A percentile compares a stretch with the other conserved stretches of the same genome.
These are phyloP conservation scores for Trichoderma atroviride DNA, from an alignment of 2,329 filamentous ascomycete genomes.

Conservation along the genomic window DNA sequence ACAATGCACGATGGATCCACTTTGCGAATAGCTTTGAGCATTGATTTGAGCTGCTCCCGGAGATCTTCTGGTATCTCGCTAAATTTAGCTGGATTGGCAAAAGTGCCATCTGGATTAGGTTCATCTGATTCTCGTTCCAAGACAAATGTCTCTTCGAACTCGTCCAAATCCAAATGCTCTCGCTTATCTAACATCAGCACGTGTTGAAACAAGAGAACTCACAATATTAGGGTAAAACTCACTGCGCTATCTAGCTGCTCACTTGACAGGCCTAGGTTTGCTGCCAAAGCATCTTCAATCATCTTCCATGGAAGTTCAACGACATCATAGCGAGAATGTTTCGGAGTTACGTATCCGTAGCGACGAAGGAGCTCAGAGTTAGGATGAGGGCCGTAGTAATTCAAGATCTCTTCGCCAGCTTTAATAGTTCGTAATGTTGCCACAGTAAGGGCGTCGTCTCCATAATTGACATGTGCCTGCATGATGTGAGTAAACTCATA, in stretches of 20 bases:
- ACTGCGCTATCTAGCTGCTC: conserved; percentile 48
- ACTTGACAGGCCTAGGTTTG: conserved; percentile 43
- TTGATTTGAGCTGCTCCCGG: conserved; percentile 52
- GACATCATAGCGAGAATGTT: conserved; percentile 79
- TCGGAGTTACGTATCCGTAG: conserved; percentile 83
- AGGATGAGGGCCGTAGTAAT: conserved; percentile 85
- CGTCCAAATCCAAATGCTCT: conserved; percentile 59
- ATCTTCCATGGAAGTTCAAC: conserved; percentile 71
- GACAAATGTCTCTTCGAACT: conserved; percentile 76
- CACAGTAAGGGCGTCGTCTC: conserved; percentile 64
- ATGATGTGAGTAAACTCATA: background rate
- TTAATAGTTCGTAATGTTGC: conserved; percentile 69
- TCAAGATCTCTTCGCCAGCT: conserved; percentile 76
- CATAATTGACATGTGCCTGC: conserved; percentile 58
- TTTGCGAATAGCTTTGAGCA: conserved; percentile 55
- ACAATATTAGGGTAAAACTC: conserved; percentile 34
- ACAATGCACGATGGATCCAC: conserved; percentile 45
- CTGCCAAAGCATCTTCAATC: conserved; percentile 52
- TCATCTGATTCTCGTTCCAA: conserved; percentile 60
- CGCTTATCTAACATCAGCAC: conserved; percentile 36
- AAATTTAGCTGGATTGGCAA: conserved; percentile 44
- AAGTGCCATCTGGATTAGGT: conserved; percentile 52
- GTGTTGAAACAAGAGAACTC: background rate
- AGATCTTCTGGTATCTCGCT: conserved; percentile 53
- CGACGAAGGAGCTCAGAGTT: conserved; percentile 80